These are phyloP conservation scores for Remersonia thermophila DNA, from an alignment of 2,329 filamentous ascomycete genomes.

Conservation along the genomic window DNA sequence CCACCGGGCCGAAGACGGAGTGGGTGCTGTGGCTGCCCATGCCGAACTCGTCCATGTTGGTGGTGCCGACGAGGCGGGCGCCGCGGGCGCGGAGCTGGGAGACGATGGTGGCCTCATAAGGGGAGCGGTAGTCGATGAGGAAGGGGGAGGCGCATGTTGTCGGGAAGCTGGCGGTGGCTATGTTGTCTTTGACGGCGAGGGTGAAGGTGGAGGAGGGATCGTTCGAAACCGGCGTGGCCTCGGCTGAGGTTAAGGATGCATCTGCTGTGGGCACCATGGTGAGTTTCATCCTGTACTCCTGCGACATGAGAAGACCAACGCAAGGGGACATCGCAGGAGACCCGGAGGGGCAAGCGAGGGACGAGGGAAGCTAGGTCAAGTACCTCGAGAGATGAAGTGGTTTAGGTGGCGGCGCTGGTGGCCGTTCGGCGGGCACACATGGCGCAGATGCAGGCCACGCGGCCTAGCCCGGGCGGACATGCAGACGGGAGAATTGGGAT, in stretches of 20 bases:
- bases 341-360: neutral
- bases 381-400: slow-evolving; percentile 17
- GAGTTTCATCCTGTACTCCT: too few relatives aligned
- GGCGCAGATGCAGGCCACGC: slow-evolving; percentile 12
- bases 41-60: slow-evolving; percentile 66
- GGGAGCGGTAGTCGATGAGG: slow-evolving; percentile 57
- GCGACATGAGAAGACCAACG: too few relatives aligned
- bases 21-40: slow-evolving; percentile 26
- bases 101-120: slow-evolving; percentile 75
- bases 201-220: slow-evolving; percentile 21
- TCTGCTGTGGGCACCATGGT: too few relatives aligned
- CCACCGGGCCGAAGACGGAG: slow-evolving; percentile 19
- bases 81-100: slow-evolving; percentile 51
- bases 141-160: slow-evolving; percentile 79
- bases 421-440: slow-evolving; percentile 4
- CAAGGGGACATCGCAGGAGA: too few relatives aligned
- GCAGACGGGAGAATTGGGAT: neutral
- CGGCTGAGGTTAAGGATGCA: too few relatives aligned
- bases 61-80: slow-evolving; percentile 60
- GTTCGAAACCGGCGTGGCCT: too few relatives aligned
- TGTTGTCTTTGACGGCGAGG: slow-evolving; percentile 67
- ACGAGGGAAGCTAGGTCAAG: neutral
- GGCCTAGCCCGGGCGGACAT: slow-evolving; percentile 14
- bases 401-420: slow-evolving; percentile 16
- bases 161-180: slow-evolving; percentile 48